These are phyloP conservation scores for Perkinsela sp. DNA, from an alignment of 208 protist genomes.

Conservation along the genomic window DNA sequence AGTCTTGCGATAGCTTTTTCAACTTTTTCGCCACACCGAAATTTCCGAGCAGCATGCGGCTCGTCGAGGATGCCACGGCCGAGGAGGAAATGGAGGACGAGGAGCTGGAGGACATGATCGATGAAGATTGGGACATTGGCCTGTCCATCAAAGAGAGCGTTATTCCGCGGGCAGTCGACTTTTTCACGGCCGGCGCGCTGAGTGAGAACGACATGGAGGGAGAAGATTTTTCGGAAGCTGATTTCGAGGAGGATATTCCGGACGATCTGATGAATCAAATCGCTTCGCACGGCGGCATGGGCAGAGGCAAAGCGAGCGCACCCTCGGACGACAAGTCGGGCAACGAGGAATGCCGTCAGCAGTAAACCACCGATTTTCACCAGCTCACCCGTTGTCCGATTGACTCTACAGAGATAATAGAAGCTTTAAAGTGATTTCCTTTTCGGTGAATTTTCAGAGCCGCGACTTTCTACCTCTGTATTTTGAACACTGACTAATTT, in stretches of 20 bases:
- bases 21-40: constrained; percentile 57
- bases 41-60: constrained; percentile 5
- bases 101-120: constrained; percentile 8
- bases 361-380: no score
- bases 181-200: constrained; percentile 50
- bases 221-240: constrained; percentile 13
- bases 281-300: constrained; percentile 2
- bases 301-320: constrained; percentile 3
- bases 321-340: constrained; percentile 1
- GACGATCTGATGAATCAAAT: neutral
- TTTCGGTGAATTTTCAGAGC: no score
- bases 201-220: constrained; percentile 26
- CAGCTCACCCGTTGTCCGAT: no score
- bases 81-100: constrained; percentile 9
- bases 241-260: constrained; percentile 6
- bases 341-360: constrained; percentile 32
- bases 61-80: neutral
- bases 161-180: constrained; percentile 48
- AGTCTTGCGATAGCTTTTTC: constrained; percentile 62
- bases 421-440: no score
- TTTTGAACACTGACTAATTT: no score
- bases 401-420: no score
- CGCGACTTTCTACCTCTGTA: no score
- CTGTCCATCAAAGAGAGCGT: constrained; percentile 29
- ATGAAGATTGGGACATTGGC: constrained; percentile 33